Conservation (phyloP, 768 basidiomycete species). For the Lactarius akahatsu region DNA sequence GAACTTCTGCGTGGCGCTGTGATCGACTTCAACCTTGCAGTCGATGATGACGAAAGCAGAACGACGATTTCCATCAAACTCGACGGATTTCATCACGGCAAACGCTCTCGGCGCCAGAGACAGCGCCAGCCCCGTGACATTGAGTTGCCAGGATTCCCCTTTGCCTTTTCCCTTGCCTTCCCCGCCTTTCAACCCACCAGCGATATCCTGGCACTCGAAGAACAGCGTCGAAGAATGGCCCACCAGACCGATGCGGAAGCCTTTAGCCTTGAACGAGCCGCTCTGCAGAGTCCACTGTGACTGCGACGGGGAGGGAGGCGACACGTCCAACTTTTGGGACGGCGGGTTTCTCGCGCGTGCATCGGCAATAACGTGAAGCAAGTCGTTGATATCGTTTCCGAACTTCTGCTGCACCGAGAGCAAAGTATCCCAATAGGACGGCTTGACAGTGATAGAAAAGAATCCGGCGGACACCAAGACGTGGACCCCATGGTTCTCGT, state of each 20-base stretch:
- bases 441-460: conserved; percentile 72
- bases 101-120: conserved; percentile 69
- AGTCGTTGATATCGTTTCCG: conserved; percentile 83
- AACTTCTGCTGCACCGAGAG: conserved; percentile 86
- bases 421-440: conserved; percentile 80
- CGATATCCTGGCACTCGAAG: conserved; percentile 73
- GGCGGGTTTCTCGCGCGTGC: conserved; percentile 42
- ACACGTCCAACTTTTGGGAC: conserved; percentile 8
- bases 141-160: conserved; percentile 57
- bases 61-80: conserved; percentile 58
- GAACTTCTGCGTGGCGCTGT: conserved; percentile 25
- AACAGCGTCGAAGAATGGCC: conserved; percentile 69
- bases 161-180: conserved; percentile 36
- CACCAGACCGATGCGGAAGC: conserved; percentile 78
- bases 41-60: conserved; percentile 88
- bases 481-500: conserved; percentile 50
- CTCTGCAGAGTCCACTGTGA: conserved; percentile 35
- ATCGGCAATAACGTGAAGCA: conserved; percentile 64
- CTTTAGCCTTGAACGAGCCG: conserved; percentile 65
- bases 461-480: conserved; percentile 63
- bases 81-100: conserved; percentile 37
- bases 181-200: conserved; percentile 55
- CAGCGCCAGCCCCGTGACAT: conserved; percentile 73
- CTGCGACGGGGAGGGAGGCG: conserved; percentile 19
- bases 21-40: conserved; percentile 43